A percentile compares a stretch with the other conserved stretches of the same genome.
Evolutionary conservation across 140 eudicot species (phyloP).

Genomic region (Oenanthe javanica): DNA sequence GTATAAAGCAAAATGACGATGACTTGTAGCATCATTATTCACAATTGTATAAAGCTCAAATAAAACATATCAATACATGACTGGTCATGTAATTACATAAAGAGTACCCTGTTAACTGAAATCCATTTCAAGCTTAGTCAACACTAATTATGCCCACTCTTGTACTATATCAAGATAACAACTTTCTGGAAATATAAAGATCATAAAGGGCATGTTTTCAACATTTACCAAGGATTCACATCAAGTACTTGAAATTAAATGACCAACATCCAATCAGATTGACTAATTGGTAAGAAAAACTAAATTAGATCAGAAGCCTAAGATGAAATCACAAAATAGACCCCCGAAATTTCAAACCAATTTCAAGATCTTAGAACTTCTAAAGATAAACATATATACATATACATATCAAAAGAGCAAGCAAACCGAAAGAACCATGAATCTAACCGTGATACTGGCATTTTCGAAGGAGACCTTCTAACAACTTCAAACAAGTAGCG

Average conservation of each 20-base stretch:
- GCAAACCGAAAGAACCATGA: slow-evolving; percentile 9
- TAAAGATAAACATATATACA: not conserved
- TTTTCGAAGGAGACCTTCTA: slow-evolving; percentile 69
- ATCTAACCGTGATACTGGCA: slow-evolving; percentile 84
- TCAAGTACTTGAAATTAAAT: not conserved
- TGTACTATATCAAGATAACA: not conserved
- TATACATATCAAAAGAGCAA: not conserved
- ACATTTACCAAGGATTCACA: not conserved
- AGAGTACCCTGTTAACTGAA: not conserved
- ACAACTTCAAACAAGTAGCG: slow-evolving; percentile 69
- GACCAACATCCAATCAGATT: not conserved
- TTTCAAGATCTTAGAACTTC: slow-evolving; percentile 1
- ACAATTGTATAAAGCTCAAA: not conserved
- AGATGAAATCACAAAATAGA: not conserved
- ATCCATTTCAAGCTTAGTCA: not conserved
- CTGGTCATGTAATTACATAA: not conserved
- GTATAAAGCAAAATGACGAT: not conserved
- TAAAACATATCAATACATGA: not conserved
- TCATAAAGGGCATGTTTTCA: not conserved
- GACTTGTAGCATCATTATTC: not conserved
- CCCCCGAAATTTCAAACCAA: not conserved
- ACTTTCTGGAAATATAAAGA: not conserved
- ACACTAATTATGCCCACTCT: not conserved
- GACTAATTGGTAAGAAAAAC: not conserved
- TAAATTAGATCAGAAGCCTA: not conserved